A percentile compares a stretch with the other conserved stretches of the same genome.
Evolutionary conservation across 164 flowering plant genomes (phyloP).

Genomic region (Dillenia suffruticosa): DNA sequence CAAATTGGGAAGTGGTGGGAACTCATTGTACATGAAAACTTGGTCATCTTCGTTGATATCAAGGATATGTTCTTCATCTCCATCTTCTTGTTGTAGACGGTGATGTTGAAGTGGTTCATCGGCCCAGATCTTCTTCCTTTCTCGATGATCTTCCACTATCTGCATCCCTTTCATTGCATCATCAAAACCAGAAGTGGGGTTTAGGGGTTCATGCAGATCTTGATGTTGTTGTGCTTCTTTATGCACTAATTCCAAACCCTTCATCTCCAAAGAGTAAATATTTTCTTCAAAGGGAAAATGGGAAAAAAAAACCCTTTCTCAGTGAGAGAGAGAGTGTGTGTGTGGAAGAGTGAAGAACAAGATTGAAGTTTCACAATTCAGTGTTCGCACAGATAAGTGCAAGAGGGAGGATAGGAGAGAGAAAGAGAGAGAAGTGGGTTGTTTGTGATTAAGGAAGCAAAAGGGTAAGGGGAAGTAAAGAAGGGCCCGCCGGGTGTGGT

Average conservation of each 20-base stretch:
- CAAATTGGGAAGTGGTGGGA: slow-evolving; percentile 76
- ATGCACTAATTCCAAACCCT: neutral
- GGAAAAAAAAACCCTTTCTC: too few relatives aligned
- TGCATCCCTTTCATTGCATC: slow-evolving; percentile 1
- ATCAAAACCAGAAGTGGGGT: neutral
- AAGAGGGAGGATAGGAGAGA: neutral
- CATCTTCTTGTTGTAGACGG: neutral
- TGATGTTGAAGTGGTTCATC: neutral
- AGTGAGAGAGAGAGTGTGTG: too few relatives aligned
- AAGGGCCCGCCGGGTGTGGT: slow-evolving; percentile 17
- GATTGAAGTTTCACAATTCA: too few relatives aligned
- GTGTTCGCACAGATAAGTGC: neutral
- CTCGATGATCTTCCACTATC: neutral
- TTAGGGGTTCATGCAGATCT: neutral
- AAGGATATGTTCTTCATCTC: slow-evolving; percentile 18
- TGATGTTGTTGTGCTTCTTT: neutral
- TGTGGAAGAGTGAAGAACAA: too few relatives aligned
- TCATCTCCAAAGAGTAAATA: neutral
- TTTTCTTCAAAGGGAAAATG: too few relatives aligned
- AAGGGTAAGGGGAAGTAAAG: neutral
- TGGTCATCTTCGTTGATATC: slow-evolving; percentile 29
- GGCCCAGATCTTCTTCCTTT: neutral
- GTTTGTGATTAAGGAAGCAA: slow-evolving; percentile 54
- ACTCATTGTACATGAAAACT: slow-evolving; percentile 41
- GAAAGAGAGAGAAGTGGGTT: slow-evolving; percentile 1